Evolutionary conservation across 768 basidiomycete genomes (phyloP), one percentile per base, ranked within the genome.

Genomic region (Boletus tylopilopsis): DNA sequence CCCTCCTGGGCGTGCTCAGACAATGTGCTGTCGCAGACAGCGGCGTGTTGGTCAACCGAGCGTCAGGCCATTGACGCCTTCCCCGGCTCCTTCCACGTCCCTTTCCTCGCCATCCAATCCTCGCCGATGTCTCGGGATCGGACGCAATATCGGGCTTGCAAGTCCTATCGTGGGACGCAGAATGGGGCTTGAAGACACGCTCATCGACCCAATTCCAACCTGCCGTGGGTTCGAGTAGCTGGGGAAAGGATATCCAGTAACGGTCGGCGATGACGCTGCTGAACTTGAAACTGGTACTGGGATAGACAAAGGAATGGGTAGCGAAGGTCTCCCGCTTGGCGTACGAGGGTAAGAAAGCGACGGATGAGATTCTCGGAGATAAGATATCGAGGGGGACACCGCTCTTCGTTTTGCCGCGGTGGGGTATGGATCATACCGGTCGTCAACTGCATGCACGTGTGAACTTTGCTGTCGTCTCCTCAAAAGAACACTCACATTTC

Each of bases 371-470:
- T 85, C 85, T 41, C 86, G 78, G 18, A 88, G 72, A 62, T 79
- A 77, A 11, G 81, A 79, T 51, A 90, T 66, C 5, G 88, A 90
- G 7, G 89, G 89, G 12, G 89, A 91, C 21, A 90, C 88, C 11
- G 89, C 89, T 34, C 89, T 82, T 35, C 89, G 81, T 68, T 91
- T 91, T 18, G 84, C 80, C 16, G 84, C 74, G 37, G 78, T 81
- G 27, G 85, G 84, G 68, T 91, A 91, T 42, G 89, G 89, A 63
- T 91, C 89, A 64, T 86, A 91, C 10, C 89, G 82, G 63, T 91
- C 89, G 48, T 90, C 89, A 55, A 87, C 87, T 89, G 58, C 29
- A 32, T 22, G 25, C 33, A 55, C 37, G 44, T 49, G 56, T 54
- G 23, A 62, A 36, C 49, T 12, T 41, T 7, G 22, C 36, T 5